Evolutionary conservation across 768 basidiomycete genomes (phyloP), one percentile per base, ranked within the genome.

Genomic region (Boletus eberwhitei): DNA sequence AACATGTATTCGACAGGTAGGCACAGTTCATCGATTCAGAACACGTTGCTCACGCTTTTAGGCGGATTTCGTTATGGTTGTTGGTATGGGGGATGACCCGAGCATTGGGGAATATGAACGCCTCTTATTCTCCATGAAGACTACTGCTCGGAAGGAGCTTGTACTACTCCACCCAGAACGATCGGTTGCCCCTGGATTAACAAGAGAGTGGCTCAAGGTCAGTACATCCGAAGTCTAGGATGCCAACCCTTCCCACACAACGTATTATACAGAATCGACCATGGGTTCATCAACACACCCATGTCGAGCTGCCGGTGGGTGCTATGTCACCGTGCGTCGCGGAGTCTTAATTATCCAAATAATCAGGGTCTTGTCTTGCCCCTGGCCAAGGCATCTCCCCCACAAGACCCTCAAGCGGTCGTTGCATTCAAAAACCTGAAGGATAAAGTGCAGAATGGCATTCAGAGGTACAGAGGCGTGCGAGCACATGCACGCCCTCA

Each of bases 101-200:
- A 81, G 80, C 19, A 76, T 93, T 7, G 97, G 97, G 13, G 97
- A 99, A 73, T 98, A 93, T 64, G 95, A 99, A 70, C 84, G 95
- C 50, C 76, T 98, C 4, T 73, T 99, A 21, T 77, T 98, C 39
- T 94, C 94, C 2, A 90, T 94, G 80, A 98, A 98, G 75, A 98
- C 96, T 0, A 98, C 96, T 0, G 97, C 96, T n/a, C 77, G 97
- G 51, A 98, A 98, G 72, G 97, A 99, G 68, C 82, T 99, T 26
- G 87, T 99, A 5, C 77, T 99, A 5, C 77, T 99, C 11, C 97
- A 99, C 64, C 87, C 94, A 3, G 92, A 97, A 66, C 86, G 94
- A 37, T 86, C 86, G 21, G 91, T 98, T 4, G 75, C 81, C 9
- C 87, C 94, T 4, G 96, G 96, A 3, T 94, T 90, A 9, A 99